Conservation (phyloP, 208 protist genomes). For the Naegleria lovaniensis region DNA sequence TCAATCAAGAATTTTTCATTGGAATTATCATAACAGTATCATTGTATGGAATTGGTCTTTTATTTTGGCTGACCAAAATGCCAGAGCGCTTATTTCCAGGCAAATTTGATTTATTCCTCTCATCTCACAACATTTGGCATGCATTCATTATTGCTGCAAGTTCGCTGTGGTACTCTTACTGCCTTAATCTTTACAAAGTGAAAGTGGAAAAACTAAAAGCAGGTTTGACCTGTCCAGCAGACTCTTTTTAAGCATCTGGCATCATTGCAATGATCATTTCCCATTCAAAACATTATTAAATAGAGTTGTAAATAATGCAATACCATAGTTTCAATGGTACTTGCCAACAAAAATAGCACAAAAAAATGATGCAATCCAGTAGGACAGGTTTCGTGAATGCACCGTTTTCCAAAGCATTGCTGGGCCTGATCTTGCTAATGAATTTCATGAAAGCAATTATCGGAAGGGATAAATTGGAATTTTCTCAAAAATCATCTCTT, state of each 20-base stretch:
- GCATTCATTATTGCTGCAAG: constrained; percentile 62
- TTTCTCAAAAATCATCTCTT: neutral
- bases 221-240: neutral
- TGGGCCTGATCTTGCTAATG: neutral
- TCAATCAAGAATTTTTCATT: constrained; percentile 55
- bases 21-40: constrained; percentile 58
- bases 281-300: too few species aligned
- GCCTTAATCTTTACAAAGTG: neutral
- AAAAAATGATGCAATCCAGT: neutral
- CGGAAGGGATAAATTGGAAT: neutral
- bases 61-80: constrained; percentile 66
- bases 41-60: constrained; percentile 66
- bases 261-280: too few species aligned
- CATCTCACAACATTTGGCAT: constrained; percentile 70
- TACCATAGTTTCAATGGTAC: too few species aligned
- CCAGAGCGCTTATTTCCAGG: constrained; percentile 63
- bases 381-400: neutral
- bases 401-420: neutral
- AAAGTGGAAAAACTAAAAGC: neutral
- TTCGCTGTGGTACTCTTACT: constrained; percentile 19
- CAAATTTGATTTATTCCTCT: constrained; percentile 60
- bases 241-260: neutral
- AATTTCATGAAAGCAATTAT: neutral
- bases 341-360: too few species aligned
- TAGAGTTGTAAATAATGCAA: too few species aligned